A percentile compares a stretch with the other conserved stretches of the same genome.
phyloP scores from a whole-genome alignment of 2,329 filamentous ascomycete genomes.

The Fusarium sp. region DNA sequence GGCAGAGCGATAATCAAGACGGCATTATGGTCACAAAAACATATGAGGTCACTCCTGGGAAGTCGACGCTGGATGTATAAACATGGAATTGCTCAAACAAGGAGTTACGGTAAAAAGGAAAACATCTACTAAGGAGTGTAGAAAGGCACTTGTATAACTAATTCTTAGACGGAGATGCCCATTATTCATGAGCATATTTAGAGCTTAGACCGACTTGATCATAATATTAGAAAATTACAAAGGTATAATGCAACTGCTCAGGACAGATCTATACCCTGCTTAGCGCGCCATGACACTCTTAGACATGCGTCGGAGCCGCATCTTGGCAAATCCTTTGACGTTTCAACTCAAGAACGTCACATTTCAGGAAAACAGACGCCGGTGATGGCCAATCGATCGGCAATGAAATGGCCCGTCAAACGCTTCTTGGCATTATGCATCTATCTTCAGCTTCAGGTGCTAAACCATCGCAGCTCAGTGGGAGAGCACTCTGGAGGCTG shows the following conservation, averaged over 20 bases:
- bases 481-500: not conserved
- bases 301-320: not conserved
- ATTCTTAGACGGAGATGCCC: not conserved
- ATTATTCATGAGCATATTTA: too few relatives aligned
- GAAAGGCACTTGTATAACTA: not conserved
- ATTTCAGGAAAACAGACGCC: too few relatives aligned
- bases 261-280: too few relatives aligned
- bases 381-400: not conserved
- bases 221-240: too few relatives aligned
- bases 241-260: too few relatives aligned
- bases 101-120: conserved; percentile 20
- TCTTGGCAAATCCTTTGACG: not conserved
- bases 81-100: not conserved
- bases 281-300: not conserved
- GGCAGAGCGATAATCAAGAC: conserved; percentile 30
- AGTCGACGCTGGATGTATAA: conserved; percentile 48
- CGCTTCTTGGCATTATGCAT: not conserved
- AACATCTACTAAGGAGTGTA: not conserved
- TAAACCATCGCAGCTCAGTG: not conserved
- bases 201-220: too few relatives aligned
- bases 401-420: not conserved
- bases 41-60: conserved; percentile 45
- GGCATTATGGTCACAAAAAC: conserved; percentile 49
- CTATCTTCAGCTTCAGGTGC: not conserved
- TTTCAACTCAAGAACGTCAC: not conserved